These are phyloP conservation scores for Aphanomyces invadans DNA, from an alignment of 352 stramenopile species.

Conservation along the genomic window DNA sequence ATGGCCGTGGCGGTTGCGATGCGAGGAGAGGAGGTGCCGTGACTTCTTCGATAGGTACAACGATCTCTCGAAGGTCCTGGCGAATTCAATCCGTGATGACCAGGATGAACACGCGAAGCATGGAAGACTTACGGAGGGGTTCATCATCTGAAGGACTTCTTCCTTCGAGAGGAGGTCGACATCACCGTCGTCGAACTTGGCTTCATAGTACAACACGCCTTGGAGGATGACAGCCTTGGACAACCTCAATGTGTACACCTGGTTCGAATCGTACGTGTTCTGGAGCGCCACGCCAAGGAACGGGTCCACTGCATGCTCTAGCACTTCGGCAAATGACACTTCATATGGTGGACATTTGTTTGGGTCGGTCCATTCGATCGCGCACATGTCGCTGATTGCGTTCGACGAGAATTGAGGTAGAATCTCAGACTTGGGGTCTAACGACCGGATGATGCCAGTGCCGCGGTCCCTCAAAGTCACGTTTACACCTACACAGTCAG, in stretches of 20 bases:
- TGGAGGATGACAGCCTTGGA: neutral
- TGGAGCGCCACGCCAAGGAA: constrained; percentile 9
- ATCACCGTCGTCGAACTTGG: constrained; percentile 23
- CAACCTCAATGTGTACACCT: constrained; percentile 7
- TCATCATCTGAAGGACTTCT: neutral
- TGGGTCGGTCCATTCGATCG: neutral
- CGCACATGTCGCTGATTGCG: neutral
- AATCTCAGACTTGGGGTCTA: too few species aligned
- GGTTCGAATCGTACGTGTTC: constrained; percentile 19
- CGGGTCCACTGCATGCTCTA: neutral
- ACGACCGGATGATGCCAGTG: neutral
- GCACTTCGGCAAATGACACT: neutral
- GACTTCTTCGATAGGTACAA: constrained; percentile 6
- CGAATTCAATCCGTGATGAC: too few species aligned
- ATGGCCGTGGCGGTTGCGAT: too few species aligned
- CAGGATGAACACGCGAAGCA: too few species aligned
- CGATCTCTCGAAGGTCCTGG: neutral
- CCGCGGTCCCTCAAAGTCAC: neutral
- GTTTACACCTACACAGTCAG: too few species aligned
- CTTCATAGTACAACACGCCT: neutral
- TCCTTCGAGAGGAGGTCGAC: constrained; percentile 11
- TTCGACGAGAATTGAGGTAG: too few species aligned
- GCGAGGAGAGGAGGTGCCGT: neutral
- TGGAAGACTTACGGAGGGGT: neutral
- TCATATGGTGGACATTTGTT: neutral